Conservation (phyloP, 352 stramenopile genomes). For the Pythium myriotylum region DNA sequence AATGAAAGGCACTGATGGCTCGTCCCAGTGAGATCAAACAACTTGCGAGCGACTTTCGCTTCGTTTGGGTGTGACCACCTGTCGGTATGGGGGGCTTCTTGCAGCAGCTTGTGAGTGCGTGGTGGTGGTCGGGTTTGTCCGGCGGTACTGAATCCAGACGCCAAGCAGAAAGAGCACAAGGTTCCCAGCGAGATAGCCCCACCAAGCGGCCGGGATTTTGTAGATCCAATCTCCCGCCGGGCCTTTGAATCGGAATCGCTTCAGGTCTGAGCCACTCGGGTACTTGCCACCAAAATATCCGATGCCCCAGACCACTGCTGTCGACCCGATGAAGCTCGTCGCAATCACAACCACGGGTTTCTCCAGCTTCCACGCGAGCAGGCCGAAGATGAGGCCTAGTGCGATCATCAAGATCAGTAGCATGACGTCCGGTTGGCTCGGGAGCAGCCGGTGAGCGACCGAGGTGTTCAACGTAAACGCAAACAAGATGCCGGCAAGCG, state of each 20-base stretch:
- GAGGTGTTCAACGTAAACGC: slow-evolving; percentile 59
- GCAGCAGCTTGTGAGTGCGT: slow-evolving; percentile 1
- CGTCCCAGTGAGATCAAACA: background rate
- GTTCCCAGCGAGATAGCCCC: slow-evolving; percentile 39
- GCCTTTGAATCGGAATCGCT: slow-evolving; percentile 34
- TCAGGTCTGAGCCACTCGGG: slow-evolving; percentile 52
- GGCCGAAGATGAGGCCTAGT: slow-evolving; percentile 36
- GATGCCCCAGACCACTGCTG: slow-evolving; percentile 45
- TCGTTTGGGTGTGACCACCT: slow-evolving; percentile 46
- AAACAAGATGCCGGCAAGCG: slow-evolving; percentile 39
- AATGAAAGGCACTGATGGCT: background rate
- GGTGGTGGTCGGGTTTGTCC: slow-evolving; percentile 18
- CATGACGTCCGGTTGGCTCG: slow-evolving; percentile 44
- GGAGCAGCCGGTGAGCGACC: slow-evolving; percentile 38
- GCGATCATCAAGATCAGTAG: slow-evolving; percentile 51
- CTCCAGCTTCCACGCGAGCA: slow-evolving; percentile 54
- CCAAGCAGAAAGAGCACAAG: slow-evolving; percentile 30
- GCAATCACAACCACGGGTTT: slow-evolving; percentile 55
- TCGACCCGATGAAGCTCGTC: slow-evolving; percentile 52
- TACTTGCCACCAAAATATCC: slow-evolving; percentile 64
- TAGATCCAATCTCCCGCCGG: slow-evolving; percentile 29
- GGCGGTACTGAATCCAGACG: slow-evolving; percentile 35
- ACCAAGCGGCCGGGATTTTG: slow-evolving; percentile 37
- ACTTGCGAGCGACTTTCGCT: background rate
- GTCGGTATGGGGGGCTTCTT: slow-evolving; percentile 11